Evolutionary conservation across 1,139 yeast species (phyloP), one percentile per base, ranked within the genome.

Genomic region (Hemisphaericaspora xylanilytica): DNA sequence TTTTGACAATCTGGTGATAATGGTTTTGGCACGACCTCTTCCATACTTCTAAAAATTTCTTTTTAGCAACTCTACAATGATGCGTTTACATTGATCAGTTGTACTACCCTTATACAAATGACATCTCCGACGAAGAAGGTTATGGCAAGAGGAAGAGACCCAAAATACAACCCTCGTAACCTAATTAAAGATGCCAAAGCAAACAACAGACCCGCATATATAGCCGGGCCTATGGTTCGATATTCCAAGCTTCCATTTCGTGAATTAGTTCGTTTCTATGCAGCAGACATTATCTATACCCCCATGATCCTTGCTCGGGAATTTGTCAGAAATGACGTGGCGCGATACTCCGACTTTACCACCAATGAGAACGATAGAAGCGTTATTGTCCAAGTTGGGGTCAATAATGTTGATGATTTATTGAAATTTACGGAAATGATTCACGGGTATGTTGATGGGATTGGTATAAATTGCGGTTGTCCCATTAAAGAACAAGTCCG

Each of bases 181-280:
- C 46, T 51, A 2, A 48, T 51, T 10, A 42, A 41, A 28, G 27
- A 45, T 38, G 45, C 46, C 67, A 76, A 35, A 16, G 5, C 33
- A n/a, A 12, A 35, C 4, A 17, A 17, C 15, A 64, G 87, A 41
- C 87, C 89, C 0, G 92, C 82, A 0, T 76, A 73, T 43, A 76
- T 92, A 12, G 92, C 95, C 0, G 98, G 97, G 0, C 98, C 98
- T 5, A 92, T 92, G 98, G 98, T 92, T 1, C 70, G 98, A 39
- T 92, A 92, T 65, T 88, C 96, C 1, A 92, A 92, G 59, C 74
- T 94, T 31, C 96, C 98, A 3, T 92, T 92, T 55, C 73, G 98
- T 35, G 86, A 86, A 44, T 65, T 87, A 5, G 78, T 90, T 11
- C 73, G 96, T 31, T 80, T 82, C 36, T 89, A 80, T 56, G 70